Evolutionary conservation across 768 basidiomycete species (phyloP).

Genomic region (Trametes maxima): DNA sequence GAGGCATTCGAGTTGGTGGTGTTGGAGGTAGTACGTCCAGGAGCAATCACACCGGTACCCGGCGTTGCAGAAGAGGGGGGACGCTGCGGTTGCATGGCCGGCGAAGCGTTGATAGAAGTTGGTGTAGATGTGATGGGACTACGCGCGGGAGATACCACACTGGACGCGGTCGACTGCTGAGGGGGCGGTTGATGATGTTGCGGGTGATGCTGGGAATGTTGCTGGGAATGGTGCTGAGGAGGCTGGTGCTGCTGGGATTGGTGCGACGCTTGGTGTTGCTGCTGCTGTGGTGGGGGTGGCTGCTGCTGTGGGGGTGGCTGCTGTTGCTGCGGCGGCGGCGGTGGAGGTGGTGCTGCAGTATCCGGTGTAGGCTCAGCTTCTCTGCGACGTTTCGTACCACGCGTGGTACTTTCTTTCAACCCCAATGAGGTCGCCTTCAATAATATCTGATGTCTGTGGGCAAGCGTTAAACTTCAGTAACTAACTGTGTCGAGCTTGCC

Average conservation of each 20-base stretch:
- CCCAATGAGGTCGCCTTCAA: slow-evolving; percentile 80
- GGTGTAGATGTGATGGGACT: slow-evolving; percentile 47
- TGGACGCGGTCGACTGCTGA: slow-evolving; percentile 25
- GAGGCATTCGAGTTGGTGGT: slow-evolving; percentile 27
- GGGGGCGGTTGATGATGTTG: slow-evolving; percentile 23
- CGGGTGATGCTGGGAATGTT: slow-evolving; percentile 25
- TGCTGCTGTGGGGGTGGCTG: slow-evolving; percentile 34
- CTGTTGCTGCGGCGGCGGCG: slow-evolving; percentile 13
- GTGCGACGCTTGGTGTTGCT: slow-evolving; percentile 19
- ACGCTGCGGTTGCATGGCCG: slow-evolving; percentile 51
- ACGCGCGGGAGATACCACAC: slow-evolving; percentile 29
- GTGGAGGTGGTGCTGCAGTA: slow-evolving; percentile 18
- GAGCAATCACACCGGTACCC: slow-evolving; percentile 12
- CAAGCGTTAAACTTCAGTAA: neutral
- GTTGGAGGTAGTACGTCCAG: slow-evolving; percentile 15
- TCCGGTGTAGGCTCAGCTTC: slow-evolving; percentile 40
- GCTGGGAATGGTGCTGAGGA: slow-evolving; percentile 21
- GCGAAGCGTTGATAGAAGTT: slow-evolving; percentile 44
- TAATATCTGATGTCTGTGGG: slow-evolving; percentile 73
- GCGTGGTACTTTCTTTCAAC: slow-evolving; percentile 72
- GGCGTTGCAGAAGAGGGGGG: slow-evolving; percentile 31
- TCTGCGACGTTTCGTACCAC: slow-evolving; percentile 63
- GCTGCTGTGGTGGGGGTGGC: slow-evolving; percentile 20
- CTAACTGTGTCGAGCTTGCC: neutral
- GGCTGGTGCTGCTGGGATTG: slow-evolving; percentile 15